These are phyloP conservation scores for Arachis stenosperma DNA, from an alignment of 306 rosid genomes.

Conservation along the genomic window DNA sequence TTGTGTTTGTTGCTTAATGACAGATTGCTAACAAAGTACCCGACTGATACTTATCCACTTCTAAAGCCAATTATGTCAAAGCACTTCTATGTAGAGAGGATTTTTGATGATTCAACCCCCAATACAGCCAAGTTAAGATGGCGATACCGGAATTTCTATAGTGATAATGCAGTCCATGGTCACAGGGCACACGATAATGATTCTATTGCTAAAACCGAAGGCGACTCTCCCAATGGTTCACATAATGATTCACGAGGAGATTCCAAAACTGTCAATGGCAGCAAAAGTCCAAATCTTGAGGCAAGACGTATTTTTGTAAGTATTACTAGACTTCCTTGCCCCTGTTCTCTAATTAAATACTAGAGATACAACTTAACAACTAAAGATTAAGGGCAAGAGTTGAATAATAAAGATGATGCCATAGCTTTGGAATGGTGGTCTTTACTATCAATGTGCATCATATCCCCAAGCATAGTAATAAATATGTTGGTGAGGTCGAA, in stretches of 20 bases:
- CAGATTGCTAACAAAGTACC: constrained; percentile 68
- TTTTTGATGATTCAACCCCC: constrained; percentile 72
- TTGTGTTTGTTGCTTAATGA: constrained; percentile 38
- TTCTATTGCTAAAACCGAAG: constrained; percentile 43
- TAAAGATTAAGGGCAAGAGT: constrained; percentile 43
- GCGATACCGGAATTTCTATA: constrained; percentile 78
- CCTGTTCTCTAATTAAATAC: constrained; percentile 13
- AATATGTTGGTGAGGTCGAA: constrained; percentile 1
- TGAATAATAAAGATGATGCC: background rate
- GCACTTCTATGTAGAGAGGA: constrained; percentile 71
- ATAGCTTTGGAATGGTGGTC: constrained; percentile 9
- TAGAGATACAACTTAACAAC: background rate
- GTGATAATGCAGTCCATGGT: constrained; percentile 53
- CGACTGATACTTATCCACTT: constrained; percentile 48
- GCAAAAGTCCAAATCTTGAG: constrained; percentile 37
- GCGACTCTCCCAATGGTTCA: constrained; percentile 40
- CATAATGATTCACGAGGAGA: constrained; percentile 39
- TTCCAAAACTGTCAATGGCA: constrained; percentile 41
- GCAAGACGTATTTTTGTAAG: constrained; percentile 61
- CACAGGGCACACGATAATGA: constrained; percentile 44
- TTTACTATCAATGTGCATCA: background rate
- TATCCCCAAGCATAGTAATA: constrained; percentile 2
- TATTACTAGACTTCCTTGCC: constrained; percentile 2
- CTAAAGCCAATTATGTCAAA: constrained; percentile 61
- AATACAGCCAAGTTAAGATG: constrained; percentile 66